Conservation (phyloP, 2,329 filamentous ascomycete genomes). For the Talaromyces islandicus region DNA sequence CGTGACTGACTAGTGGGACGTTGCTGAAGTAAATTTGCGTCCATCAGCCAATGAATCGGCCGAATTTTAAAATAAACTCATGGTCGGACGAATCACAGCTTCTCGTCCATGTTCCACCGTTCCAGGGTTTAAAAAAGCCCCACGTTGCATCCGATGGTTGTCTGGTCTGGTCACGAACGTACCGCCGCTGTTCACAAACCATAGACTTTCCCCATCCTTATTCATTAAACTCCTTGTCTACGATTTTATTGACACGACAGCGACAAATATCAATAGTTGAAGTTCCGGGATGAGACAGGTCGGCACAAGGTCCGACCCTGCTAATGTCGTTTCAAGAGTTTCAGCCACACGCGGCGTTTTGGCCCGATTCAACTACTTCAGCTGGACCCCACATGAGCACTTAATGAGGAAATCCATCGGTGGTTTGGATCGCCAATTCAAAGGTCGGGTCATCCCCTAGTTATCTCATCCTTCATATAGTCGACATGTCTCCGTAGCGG, state of each 20-base stretch:
- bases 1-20: not conserved
- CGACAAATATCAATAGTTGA: too few species aligned
- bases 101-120: too few species aligned
- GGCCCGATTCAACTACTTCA: not conserved
- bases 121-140: not conserved
- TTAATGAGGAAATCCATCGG: not conserved
- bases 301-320: not conserved
- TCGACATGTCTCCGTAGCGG: too few species aligned
- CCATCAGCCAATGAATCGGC: not conserved
- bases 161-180: too few species aligned
- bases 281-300: not conserved
- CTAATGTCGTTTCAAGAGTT: not conserved
- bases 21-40: too few species aligned
- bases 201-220: not conserved
- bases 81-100: not conserved
- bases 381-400: not conserved
- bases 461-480: too few species aligned
- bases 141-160: not conserved
- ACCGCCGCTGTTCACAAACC: not conserved
- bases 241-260: not conserved
- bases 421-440: too few species aligned
- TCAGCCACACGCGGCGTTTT: not conserved
- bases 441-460: too few species aligned
- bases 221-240: not conserved
- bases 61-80: not conserved